Conservation (phyloP, 805 yeast genomes). For the Wickerhamiella kazuoi region DNA sequence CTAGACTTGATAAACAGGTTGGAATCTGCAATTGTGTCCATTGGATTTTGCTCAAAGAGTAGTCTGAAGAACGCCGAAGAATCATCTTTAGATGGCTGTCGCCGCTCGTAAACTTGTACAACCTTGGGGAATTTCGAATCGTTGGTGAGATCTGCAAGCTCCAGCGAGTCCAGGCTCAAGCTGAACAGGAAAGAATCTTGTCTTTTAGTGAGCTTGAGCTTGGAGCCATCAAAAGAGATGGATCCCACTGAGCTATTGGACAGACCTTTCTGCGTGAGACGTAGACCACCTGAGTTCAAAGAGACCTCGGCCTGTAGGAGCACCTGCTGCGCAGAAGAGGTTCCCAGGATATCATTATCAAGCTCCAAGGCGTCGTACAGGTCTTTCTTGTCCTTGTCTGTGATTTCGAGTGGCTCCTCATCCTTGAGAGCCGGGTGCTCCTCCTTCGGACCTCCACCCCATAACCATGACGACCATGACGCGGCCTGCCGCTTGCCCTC, state of each 20-base stretch:
- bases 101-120: slow-evolving; percentile 22
- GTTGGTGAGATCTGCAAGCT: slow-evolving; percentile 73
- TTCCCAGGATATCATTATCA: slow-evolving; percentile 35
- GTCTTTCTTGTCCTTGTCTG: slow-evolving; percentile 79
- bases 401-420: slow-evolving; percentile 31
- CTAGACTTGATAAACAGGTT: slow-evolving; percentile 51
- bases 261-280: slow-evolving; percentile 26
- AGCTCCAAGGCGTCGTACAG: slow-evolving; percentile 86
- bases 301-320: slow-evolving; percentile 49
- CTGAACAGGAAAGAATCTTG: slow-evolving; percentile 59
- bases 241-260: slow-evolving; percentile 36
- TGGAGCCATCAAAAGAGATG: slow-evolving; percentile 66
- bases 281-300: slow-evolving; percentile 60
- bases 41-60: slow-evolving; percentile 71
- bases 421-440: slow-evolving; percentile 1
- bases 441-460: slow-evolving; percentile 7
- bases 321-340: slow-evolving; percentile 26
- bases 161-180: slow-evolving; percentile 62
- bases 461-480: slow-evolving; percentile 14
- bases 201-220: slow-evolving; percentile 53
- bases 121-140: slow-evolving; percentile 69
- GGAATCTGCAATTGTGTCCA: slow-evolving; percentile 72
- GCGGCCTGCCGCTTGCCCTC: slow-evolving; percentile 5
- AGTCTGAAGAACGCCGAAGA: slow-evolving; percentile 43
- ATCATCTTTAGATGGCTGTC: slow-evolving; percentile 1